Conservation (phyloP, 140 eudicot genomes). For the Eryngium alpinum region DNA sequence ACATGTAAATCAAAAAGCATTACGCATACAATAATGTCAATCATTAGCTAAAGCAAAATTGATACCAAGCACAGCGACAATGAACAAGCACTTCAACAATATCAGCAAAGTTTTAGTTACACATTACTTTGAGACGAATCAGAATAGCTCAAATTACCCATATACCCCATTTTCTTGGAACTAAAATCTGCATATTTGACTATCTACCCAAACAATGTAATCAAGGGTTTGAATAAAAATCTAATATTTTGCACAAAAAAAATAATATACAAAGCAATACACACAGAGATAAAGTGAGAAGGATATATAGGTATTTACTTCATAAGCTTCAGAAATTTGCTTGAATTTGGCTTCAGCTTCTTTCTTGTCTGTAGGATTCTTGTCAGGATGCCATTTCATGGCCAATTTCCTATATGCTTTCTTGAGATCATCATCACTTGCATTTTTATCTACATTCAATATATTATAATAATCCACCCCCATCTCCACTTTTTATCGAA, state of each 20-base stretch:
- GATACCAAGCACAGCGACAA: background rate
- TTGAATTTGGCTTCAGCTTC: conserved; percentile 17
- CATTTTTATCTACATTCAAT: conserved; percentile 4
- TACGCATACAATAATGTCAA: background rate
- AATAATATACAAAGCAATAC: background rate
- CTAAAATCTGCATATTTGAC: background rate
- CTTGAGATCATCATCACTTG: conserved; percentile 9
- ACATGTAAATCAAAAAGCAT: background rate
- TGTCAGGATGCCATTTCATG: conserved; percentile 14
- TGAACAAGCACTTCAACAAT: background rate
- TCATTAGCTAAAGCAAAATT: background rate
- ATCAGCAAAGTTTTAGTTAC: background rate
- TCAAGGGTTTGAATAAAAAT: background rate
- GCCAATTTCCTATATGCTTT: conserved; percentile 11
- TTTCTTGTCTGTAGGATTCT: conserved; percentile 9
- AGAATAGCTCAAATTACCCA: background rate
- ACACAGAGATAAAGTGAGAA: too few species aligned
- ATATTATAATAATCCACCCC: conserved; percentile 13
- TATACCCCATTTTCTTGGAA: background rate
- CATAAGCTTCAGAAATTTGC: conserved; percentile 14
- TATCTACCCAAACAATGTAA: background rate
- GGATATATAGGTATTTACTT: background rate
- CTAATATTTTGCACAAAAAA: background rate
- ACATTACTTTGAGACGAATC: background rate
- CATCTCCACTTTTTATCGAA: background rate